Evolutionary conservation across 2,329 filamentous ascomycete genomes (phyloP).

Genomic region (Exophiala spinifera): DNA sequence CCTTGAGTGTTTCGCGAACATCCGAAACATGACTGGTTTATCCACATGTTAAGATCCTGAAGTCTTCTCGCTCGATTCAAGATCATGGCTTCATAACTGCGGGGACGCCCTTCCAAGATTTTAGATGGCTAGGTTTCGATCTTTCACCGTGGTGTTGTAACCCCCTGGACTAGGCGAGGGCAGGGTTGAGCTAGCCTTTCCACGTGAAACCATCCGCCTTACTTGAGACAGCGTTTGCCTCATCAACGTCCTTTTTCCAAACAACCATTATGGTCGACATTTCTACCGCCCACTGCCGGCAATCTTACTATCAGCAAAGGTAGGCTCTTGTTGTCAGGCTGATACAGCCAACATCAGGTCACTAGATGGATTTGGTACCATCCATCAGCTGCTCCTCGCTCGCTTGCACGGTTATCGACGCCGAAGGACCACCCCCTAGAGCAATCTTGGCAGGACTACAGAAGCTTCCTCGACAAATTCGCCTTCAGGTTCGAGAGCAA

Average conservation of each 20-base stretch:
- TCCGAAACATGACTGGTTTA: not conserved
- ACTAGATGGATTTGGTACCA: conserved; percentile 7
- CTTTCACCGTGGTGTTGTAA: not conserved
- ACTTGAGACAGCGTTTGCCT: conserved; percentile 12
- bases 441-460: conserved; percentile 12
- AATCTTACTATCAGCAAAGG: conserved; percentile 5
- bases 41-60: not conserved
- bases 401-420: conserved; percentile 4
- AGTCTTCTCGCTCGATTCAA: not conserved
- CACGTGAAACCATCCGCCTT: conserved; percentile 17
- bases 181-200: conserved; percentile 1
- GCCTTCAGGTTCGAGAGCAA: conserved; percentile 18
- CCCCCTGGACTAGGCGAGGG: no score
- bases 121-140: conserved; percentile 8
- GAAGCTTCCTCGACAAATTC: conserved; percentile 13
- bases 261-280: conserved; percentile 4
- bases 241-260: conserved; percentile 4
- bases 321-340: not conserved
- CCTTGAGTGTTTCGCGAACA: not conserved
- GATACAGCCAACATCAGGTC: not conserved
- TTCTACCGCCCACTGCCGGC: not conserved
- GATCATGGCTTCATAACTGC: conserved; percentile 8
- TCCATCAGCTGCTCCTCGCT: conserved; percentile 1
- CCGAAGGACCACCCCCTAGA: not conserved
- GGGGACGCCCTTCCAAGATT: not conserved